These are phyloP conservation scores for Artemisia annua DNA, from an alignment of 129 eudicot species.

Conservation along the genomic window DNA sequence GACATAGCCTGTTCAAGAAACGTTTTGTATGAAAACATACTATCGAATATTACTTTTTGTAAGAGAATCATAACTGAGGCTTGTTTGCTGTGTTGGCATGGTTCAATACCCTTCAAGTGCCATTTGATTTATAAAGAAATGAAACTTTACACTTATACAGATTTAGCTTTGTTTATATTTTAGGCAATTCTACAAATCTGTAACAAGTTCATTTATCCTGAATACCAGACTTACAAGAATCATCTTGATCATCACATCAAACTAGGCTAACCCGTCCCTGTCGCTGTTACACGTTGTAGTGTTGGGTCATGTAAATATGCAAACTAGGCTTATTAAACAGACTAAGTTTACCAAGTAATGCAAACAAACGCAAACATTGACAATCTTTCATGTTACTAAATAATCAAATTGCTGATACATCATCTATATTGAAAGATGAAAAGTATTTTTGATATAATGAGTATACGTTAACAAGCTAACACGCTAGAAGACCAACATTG, in stretches of 20 bases:
- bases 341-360: not conserved
- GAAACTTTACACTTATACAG: no score
- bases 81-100: slow-evolving; percentile 22
- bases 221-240: no score
- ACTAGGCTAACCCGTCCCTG: no score
- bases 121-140: no score
- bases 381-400: no score
- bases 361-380: not conserved
- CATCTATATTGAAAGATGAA: no score
- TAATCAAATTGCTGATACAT: no score
- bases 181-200: not conserved
- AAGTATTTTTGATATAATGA: not conserved
- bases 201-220: no score
- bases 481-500: not conserved
- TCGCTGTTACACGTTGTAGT: no score
- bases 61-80: not conserved
- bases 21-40: slow-evolving; percentile 47
- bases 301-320: no score
- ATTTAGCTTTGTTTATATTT: not conserved
- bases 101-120: not conserved
- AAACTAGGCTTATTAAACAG: not conserved
- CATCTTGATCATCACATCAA: no score
- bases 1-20: slow-evolving; percentile 71
- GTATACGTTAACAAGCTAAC: not conserved
- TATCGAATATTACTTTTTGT: not conserved